These are phyloP conservation scores for Jamesozyma jinghongensis DNA, from an alignment of 805 yeast species.

Conservation along the genomic window DNA sequence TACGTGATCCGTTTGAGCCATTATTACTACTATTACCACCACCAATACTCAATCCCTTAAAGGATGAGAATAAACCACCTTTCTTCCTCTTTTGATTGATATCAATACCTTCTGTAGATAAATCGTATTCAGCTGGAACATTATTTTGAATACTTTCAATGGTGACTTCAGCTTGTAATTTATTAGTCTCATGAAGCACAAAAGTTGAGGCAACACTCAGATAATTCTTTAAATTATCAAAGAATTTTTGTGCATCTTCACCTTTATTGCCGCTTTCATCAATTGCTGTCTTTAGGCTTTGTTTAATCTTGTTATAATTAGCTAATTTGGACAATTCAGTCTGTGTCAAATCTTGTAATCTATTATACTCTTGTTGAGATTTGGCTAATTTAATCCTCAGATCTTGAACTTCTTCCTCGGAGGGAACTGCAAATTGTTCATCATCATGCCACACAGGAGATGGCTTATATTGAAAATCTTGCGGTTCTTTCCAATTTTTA, in stretches of 20 bases:
- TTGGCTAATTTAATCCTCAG: conserved; percentile 44
- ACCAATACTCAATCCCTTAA: conserved; percentile 14
- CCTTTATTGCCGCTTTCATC: conserved; percentile 1
- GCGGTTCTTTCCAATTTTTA: conserved; percentile 73
- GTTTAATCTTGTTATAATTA: conserved; percentile 23
- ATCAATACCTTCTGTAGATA: conserved; percentile 46
- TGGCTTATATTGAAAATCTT: conserved; percentile 77
- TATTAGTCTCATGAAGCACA: conserved; percentile 59
- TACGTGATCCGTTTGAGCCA: too few relatives aligned
- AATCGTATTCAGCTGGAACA: conserved; percentile 59
- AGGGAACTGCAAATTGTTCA: conserved; percentile 54
- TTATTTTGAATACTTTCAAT: conserved; percentile 83
- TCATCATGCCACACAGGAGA: conserved; percentile 97
- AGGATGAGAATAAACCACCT: conserved; percentile 35
- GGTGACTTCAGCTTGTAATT: conserved; percentile 75
- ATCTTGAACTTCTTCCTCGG: conserved; percentile 48
- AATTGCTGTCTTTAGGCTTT: conserved; percentile 37
- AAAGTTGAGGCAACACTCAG: conserved; percentile 50
- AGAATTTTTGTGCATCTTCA: conserved; percentile 31
- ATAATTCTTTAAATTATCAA: conserved; percentile 42
- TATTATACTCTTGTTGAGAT: conserved; percentile 27
- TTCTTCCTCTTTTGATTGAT: conserved; percentile 44
- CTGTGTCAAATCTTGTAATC: conserved; percentile 25
- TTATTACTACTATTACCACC: background rate
- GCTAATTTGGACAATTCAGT: conserved; percentile 27